A percentile compares a stretch with the other conserved stretches of the same genome.
phyloP scores from a whole-genome alignment of 495 filamentous ascomycete genomes.

The Rhypophila decipiens region DNA sequence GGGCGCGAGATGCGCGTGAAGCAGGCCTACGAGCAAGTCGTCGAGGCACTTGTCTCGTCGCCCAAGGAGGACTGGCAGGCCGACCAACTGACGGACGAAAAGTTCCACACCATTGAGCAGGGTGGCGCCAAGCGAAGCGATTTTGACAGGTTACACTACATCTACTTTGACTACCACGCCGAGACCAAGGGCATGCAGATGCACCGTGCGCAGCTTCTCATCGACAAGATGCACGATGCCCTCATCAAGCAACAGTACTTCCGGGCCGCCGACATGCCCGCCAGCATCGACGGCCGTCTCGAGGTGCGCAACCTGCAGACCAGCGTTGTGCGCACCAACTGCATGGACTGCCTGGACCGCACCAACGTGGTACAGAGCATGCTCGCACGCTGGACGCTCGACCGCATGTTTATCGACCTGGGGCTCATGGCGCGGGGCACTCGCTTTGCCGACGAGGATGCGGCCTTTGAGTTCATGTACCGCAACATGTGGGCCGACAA shows the following conservation, averaged over 20 bases:
- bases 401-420: constrained; percentile 75
- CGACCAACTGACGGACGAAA: constrained; percentile 59
- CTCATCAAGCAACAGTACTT: constrained; percentile 80
- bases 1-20: constrained; percentile 85
- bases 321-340: constrained; percentile 90
- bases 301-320: constrained; percentile 75
- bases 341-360: constrained; percentile 97
- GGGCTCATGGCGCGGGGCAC: constrained; percentile 67
- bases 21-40: constrained; percentile 82
- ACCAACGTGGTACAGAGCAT: constrained; percentile 97
- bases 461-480: constrained; percentile 78
- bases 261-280: constrained; percentile 80
- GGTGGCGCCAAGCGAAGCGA: constrained; percentile 44
- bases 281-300: constrained; percentile 57
- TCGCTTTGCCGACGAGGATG: constrained; percentile 60
- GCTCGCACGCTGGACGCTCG: constrained; percentile 82
- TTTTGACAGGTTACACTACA: constrained; percentile 81
- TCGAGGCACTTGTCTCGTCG: constrained; percentile 64
- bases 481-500: constrained; percentile 98
- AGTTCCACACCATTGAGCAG: constrained; percentile 71
- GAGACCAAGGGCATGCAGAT: constrained; percentile 92
- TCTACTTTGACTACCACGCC: constrained; percentile 98
- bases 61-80: constrained; percentile 56
- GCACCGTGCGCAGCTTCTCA: constrained; percentile 81
- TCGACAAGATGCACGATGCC: constrained; percentile 69